Evolutionary conservation across 148 eudicot genomes (phyloP), one percentile per base, ranked within the genome.

Genomic region (Beta vulgaris): DNA sequence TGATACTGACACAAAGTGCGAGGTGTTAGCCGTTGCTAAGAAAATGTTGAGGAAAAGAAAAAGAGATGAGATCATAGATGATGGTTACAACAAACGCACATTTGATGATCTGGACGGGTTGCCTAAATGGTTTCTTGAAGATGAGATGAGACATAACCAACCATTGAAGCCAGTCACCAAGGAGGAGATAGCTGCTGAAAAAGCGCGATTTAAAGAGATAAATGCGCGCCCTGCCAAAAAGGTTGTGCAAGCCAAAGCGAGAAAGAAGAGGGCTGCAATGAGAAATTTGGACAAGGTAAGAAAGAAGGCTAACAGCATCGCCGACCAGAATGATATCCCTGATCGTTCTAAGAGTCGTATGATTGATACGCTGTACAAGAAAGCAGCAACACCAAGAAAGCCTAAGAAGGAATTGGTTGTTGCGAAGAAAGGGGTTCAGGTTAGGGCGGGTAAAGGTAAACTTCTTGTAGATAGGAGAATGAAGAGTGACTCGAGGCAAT

Each of bases 401-500:
- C 89, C 95, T 0, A 80, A 90, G 80, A 93, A 83, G 82, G 97
- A 93, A 75, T 86, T 76, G 29, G 98, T 93, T 71, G 98, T 93
- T 16, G 97, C 98, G 5, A 93, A 93, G 80, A 93, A 93, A 69
- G 98, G 98, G 18, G 93, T 93, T 37, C 91, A 90, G 60, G 98
- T 93, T 3, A 88, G 79, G 78, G 77, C 86, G 2, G 98, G 97
- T 15, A 93, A 93, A 76, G 98, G 98, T 60, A 91, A 93, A 69
- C 84, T 87, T 7, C 83, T 93, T 61, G 97, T 93, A 10, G 98
- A 93, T 86, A 68, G 85, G 34, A 65, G 98, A 58, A 93, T 93
- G 98, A 93, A 93, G 77, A 87, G 83, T 77, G 98, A 93, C 74
- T 80, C 84, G 4, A 79, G 98, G 74, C 71, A 83, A 28, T 77